Evolutionary conservation across 768 basidiomycete species (phyloP).

Genomic region (Galerina marginata): DNA sequence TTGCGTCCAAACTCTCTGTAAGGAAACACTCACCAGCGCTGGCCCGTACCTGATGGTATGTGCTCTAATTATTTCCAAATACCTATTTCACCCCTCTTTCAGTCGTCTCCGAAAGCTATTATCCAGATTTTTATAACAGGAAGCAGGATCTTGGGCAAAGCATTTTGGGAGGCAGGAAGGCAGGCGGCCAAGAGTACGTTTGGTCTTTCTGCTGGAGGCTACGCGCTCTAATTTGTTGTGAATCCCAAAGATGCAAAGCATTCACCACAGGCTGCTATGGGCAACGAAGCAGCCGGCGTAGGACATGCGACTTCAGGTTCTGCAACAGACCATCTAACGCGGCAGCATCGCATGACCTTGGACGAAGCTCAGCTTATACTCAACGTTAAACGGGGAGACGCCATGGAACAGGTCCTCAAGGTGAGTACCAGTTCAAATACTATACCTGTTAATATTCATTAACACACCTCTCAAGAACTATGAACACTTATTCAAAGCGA

Average conservation of each 20-base stretch:
- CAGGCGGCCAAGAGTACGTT: conserved; percentile 92
- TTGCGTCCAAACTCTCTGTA: no score
- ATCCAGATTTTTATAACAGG: conserved; percentile 82
- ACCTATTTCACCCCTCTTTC: conserved; percentile 6
- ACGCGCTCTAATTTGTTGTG: conserved; percentile 1
- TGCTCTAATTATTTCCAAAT: no score
- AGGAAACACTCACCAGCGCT: not conserved
- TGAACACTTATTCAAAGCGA: conserved; percentile 91
- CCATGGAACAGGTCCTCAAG: conserved; percentile 72
- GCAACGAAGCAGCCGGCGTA: conserved; percentile 73
- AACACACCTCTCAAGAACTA: conserved; percentile 65
- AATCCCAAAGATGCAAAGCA: conserved; percentile 75
- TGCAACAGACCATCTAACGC: conserved; percentile 78
- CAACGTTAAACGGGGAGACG: conserved; percentile 80
- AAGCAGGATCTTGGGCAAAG: conserved; percentile 86
- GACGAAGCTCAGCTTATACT: conserved; percentile 95
- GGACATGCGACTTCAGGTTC: conserved; percentile 78
- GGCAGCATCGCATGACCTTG: conserved; percentile 89
- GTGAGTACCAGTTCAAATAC: conserved; percentile 41
- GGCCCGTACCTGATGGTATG: no score
- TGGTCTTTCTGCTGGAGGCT: not conserved
- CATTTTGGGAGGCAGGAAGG: conserved; percentile 85
- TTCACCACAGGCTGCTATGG: conserved; percentile 72
- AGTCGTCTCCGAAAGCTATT: conserved; percentile 83
- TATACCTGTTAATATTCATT: not conserved